phyloP scores from a whole-genome alignment of 768 basidiomycete species.

The Pleurotus eryngii region DNA sequence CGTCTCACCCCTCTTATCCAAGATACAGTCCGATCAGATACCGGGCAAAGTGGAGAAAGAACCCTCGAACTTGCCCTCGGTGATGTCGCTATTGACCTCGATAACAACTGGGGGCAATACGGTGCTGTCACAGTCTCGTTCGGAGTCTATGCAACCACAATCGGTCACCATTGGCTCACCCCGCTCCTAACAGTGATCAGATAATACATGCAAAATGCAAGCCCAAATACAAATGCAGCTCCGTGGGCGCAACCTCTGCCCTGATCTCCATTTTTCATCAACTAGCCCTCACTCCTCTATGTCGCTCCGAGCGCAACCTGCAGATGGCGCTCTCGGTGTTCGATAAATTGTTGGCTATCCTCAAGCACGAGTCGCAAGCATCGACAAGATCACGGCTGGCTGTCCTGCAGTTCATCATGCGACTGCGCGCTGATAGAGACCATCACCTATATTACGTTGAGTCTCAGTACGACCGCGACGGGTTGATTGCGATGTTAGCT shows the following conservation, averaged over 20 bases:
- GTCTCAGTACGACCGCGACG: slow-evolving; percentile 51
- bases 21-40: slow-evolving; percentile 53
- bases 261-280: slow-evolving; percentile 68
- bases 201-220: slow-evolving; percentile 16
- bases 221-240: slow-evolving; percentile 20
- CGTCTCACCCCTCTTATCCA: slow-evolving; percentile 53
- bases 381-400: slow-evolving; percentile 57
- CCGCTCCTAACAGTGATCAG: not conserved
- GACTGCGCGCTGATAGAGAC: slow-evolving; percentile 85
- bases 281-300: slow-evolving; percentile 65
- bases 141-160: slow-evolving; percentile 50
- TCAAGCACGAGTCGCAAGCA: slow-evolving; percentile 39
- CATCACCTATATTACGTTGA: slow-evolving; percentile 77
- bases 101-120: slow-evolving; percentile 40
- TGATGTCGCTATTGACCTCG: slow-evolving; percentile 64
- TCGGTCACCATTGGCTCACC: slow-evolving; percentile 7
- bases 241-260: slow-evolving; percentile 59
- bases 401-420: slow-evolving; percentile 83
- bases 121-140: slow-evolving; percentile 38
- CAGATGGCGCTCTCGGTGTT: slow-evolving; percentile 55
- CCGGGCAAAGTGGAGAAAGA: slow-evolving; percentile 40
- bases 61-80: slow-evolving; percentile 38
- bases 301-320: slow-evolving; percentile 43
- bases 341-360: slow-evolving; percentile 44
- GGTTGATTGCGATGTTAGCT: slow-evolving; percentile 56